Conservation (phyloP, 768 basidiomycete species). For the Dioszegia crocea region DNA sequence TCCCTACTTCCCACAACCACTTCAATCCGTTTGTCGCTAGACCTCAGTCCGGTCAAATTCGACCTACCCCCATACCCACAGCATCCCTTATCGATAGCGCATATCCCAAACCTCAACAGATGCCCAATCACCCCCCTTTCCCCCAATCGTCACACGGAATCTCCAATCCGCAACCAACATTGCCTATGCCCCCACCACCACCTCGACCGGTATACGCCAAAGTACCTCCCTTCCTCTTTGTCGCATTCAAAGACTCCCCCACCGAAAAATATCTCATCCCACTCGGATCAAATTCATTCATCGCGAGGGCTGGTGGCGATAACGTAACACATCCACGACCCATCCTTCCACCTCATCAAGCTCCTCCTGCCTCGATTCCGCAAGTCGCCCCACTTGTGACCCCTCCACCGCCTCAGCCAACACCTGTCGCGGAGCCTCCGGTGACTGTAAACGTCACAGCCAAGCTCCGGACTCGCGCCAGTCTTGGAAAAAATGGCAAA, state of each 20-base stretch:
- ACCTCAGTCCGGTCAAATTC: too few species aligned
- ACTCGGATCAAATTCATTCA: conserved; percentile 24
- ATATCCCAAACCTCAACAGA: background rate
- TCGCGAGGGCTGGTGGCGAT: conserved; percentile 35
- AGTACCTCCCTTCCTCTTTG: conserved; percentile 34
- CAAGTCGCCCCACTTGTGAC: background rate
- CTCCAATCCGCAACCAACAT: background rate
- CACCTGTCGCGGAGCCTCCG: background rate
- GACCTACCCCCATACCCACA: background rate
- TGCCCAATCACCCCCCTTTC: background rate
- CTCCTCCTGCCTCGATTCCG: background rate
- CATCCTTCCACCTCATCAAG: background rate
- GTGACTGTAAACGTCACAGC: background rate
- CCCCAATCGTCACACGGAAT: background rate
- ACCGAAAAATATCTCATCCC: conserved; percentile 41
- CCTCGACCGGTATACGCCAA: conserved; percentile 28
- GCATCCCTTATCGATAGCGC: background rate
- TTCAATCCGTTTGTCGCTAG: too few species aligned
- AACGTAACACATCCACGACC: conserved; percentile 25
- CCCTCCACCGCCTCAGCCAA: background rate
- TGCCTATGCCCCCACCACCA: conserved; percentile 13
- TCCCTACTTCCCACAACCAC: too few species aligned
- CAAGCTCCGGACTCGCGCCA: conserved; percentile 13
- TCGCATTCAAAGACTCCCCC: conserved; percentile 36
- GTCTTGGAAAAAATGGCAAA: conserved; percentile 23